Evolutionary conservation across 139 green algal genomes (phyloP).

Genomic region (Chlorella sp.): DNA sequence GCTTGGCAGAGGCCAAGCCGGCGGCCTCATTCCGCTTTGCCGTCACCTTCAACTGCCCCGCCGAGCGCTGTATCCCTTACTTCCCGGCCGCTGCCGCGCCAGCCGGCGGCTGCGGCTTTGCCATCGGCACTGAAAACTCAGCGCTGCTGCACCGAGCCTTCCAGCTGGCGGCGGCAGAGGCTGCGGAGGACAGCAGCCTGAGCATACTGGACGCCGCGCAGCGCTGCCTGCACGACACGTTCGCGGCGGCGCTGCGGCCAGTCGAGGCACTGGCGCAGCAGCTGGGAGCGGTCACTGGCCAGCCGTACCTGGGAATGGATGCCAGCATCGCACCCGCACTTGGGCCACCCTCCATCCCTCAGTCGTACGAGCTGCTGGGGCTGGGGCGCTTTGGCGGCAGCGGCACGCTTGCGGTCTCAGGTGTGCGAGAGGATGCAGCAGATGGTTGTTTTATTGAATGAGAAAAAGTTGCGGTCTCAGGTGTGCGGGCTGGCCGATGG

Average conservation of each 20-base stretch:
- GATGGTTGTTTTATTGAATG: no score
- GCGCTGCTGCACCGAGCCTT: constrained; percentile 50
- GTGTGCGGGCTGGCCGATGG: no score
- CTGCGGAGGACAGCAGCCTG: neutral
- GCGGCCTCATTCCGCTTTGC: constrained; percentile 57
- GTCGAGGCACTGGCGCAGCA: constrained; percentile 18
- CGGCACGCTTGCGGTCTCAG: constrained; percentile 54
- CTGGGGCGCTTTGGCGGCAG: constrained; percentile 45
- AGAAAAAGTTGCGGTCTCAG: constrained; percentile 50
- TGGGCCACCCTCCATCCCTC: constrained; percentile 33
- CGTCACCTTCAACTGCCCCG: constrained; percentile 34
- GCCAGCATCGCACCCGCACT: constrained; percentile 56
- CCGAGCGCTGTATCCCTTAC: constrained; percentile 48
- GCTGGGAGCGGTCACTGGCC: constrained; percentile 7
- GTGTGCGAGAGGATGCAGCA: neutral
- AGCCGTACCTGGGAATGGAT: constrained; percentile 57
- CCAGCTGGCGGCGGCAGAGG: neutral
- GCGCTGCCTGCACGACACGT: neutral
- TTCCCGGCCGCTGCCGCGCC: constrained; percentile 51
- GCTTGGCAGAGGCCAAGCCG: neutral
- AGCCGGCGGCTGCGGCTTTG: constrained; percentile 26
- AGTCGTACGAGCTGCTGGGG: constrained; percentile 26
- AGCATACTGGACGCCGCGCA: neutral
- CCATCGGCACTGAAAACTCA: constrained; percentile 54
- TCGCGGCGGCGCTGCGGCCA: constrained; percentile 9